These are phyloP conservation scores for Striga asiatica DNA, from an alignment of 257 asterid genomes.

Conservation along the genomic window DNA sequence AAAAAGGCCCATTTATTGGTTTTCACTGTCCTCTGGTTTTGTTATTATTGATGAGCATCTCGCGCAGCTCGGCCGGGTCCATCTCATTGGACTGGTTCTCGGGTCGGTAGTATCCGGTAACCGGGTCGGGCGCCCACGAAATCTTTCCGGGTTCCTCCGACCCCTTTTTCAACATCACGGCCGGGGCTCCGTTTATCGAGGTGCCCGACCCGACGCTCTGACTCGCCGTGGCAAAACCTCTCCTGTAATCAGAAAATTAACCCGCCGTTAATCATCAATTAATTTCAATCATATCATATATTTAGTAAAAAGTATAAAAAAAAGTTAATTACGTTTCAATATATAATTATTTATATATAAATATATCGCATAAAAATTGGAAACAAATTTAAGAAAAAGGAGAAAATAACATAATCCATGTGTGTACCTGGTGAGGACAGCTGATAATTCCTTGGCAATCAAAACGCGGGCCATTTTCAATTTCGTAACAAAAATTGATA, in stretches of 20 bases:
- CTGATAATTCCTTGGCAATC: too few relatives aligned
- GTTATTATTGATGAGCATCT: conserved; percentile 28
- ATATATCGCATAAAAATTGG: neutral
- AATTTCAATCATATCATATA: too few relatives aligned
- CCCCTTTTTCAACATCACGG: conserved; percentile 32
- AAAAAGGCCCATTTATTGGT: too few relatives aligned
- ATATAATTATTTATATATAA: too few relatives aligned
- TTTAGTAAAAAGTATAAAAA: too few relatives aligned
- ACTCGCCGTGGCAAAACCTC: conserved; percentile 36
- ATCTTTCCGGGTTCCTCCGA: conserved; percentile 24
- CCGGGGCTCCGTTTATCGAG: conserved; percentile 27
- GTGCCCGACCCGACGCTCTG: conserved; percentile 18
- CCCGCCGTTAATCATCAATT: neutral
- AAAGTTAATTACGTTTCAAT: too few relatives aligned
- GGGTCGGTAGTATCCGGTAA: conserved; percentile 46
- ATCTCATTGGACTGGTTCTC: conserved; percentile 28
- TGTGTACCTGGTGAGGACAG: too few relatives aligned
- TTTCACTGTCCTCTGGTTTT: conserved; percentile 15
- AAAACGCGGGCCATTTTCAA: too few relatives aligned
- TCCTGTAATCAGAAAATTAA: conserved; percentile 12
- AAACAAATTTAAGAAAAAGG: too few relatives aligned
- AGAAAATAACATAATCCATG: too few relatives aligned
- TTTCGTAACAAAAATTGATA: too few relatives aligned
- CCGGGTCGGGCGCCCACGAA: conserved; percentile 61
- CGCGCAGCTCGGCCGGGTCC: conserved; percentile 48